A percentile compares a stretch with the other conserved stretches of the same genome.
phyloP scores from a whole-genome alignment of 129 eudicot species.

The Deinandra increscens region DNA sequence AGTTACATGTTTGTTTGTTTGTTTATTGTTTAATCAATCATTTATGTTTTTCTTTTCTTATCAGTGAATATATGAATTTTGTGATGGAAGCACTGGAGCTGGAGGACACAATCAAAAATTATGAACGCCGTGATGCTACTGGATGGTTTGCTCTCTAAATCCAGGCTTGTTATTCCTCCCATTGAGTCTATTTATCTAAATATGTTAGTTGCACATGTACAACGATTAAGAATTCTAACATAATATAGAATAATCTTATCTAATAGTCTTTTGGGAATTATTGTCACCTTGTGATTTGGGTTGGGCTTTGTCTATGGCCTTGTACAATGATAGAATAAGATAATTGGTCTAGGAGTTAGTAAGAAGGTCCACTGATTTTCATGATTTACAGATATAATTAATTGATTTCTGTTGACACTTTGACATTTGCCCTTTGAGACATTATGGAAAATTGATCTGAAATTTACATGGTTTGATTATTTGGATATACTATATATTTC shows the following conservation, averaged over 20 bases:
- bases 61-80: slow-evolving; percentile 75
- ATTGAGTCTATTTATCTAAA: slow-evolving; percentile 22
- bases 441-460: slow-evolving; percentile 6
- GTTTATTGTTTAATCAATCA: slow-evolving; percentile 5
- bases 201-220: slow-evolving; percentile 12
- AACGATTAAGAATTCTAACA: background rate
- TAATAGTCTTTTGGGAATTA: background rate
- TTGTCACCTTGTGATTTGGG: background rate
- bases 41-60: slow-evolving; percentile 20
- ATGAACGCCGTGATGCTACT: slow-evolving; percentile 57
- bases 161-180: slow-evolving; percentile 36
- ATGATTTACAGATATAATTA: background rate
- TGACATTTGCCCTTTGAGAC: slow-evolving; percentile 4
- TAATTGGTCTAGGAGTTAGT: background rate
- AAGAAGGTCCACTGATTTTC: background rate
- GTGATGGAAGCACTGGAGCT: slow-evolving; percentile 86
- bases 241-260: background rate
- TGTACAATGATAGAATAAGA: background rate
- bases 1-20: background rate
- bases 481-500: background rate
- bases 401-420: background rate
- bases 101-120: slow-evolving; percentile 87
- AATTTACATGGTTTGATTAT: background rate
- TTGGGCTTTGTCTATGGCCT: background rate
- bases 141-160: slow-evolving; percentile 72